These are phyloP conservation scores for Ogataea trehaloabstinens DNA, from an alignment of 805 yeast genomes.

Conservation along the genomic window DNA sequence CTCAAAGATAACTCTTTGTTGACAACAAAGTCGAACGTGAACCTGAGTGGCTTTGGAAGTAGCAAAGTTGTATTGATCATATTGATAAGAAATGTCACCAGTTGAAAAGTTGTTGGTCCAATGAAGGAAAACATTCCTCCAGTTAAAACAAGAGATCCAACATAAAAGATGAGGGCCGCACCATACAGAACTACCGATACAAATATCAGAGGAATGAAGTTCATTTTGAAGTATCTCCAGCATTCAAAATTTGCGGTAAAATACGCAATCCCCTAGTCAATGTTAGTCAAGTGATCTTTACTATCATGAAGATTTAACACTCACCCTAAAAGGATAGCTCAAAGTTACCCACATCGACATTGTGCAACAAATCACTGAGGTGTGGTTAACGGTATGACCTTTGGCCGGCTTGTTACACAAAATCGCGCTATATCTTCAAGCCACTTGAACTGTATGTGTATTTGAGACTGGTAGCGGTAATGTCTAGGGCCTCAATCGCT, in stretches of 20 bases:
- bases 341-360: slow-evolving; percentile 13
- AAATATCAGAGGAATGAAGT: slow-evolving; percentile 22
- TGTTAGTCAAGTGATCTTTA: background rate
- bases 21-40: slow-evolving; percentile 33
- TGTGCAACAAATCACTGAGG: no score
- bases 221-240: slow-evolving; percentile 25
- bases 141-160: slow-evolving; percentile 17
- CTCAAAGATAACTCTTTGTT: slow-evolving; percentile 20
- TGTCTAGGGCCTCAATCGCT: no score
- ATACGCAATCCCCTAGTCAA: slow-evolving; percentile 29
- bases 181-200: slow-evolving; percentile 20
- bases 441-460: no score
- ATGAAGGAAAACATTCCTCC: slow-evolving; percentile 25
- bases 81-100: slow-evolving; percentile 29
- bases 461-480: no score
- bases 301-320: no score
- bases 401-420: no score
- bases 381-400: no score
- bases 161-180: slow-evolving; percentile 13
- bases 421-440: no score
- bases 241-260: slow-evolving; percentile 23
- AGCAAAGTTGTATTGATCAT: slow-evolving; percentile 29
- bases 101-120: slow-evolving; percentile 29
- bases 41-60: slow-evolving; percentile 29
- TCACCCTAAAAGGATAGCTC: slow-evolving; percentile 18